Conservation (phyloP, 1,284 basidiomycete genomes). For the Microbotryum intermedium region DNA sequence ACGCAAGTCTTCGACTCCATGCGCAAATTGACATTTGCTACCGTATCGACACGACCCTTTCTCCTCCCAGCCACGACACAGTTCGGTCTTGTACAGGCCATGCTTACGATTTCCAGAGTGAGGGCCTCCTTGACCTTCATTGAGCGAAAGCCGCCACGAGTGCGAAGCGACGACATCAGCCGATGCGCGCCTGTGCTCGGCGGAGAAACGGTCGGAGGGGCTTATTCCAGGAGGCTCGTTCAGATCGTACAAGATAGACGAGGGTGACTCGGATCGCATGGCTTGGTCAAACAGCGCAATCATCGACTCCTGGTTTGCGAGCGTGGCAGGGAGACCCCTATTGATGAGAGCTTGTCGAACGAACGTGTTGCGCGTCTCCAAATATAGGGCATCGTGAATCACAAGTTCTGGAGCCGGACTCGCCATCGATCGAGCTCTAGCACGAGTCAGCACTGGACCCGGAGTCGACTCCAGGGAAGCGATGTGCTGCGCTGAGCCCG, state of each 20-base stretch:
- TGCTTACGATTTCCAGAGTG: constrained; percentile 80
- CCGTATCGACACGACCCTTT: constrained; percentile 81
- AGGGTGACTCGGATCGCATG: constrained; percentile 20
- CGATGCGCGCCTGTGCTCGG: too few relatives aligned
- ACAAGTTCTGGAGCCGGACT: background rate
- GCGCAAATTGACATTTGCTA: constrained; percentile 79
- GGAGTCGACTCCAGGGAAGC: too few relatives aligned
- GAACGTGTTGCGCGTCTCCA: constrained; percentile 24
- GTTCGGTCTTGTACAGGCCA: constrained; percentile 79
- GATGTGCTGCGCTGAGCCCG: too few relatives aligned
- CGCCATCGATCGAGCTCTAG: background rate
- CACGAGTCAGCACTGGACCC: too few relatives aligned
- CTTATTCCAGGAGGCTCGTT: constrained; percentile 1
- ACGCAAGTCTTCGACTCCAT: constrained; percentile 76
- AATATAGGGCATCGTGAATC: constrained; percentile 22
- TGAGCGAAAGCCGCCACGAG: too few relatives aligned
- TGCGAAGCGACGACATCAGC: too few relatives aligned
- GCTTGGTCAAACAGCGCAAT: constrained; percentile 26
- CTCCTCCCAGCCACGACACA: constrained; percentile 88
- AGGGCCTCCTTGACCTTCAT: constrained; percentile 47
- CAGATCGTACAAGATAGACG: constrained; percentile 24
- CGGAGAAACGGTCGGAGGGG: too few relatives aligned
- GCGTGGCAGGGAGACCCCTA: background rate
- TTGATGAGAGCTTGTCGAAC: constrained; percentile 8
- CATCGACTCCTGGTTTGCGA: constrained; percentile 9